Percentiles rank a stretch among this genome's conserved stretches.
These are phyloP conservation scores for Trifolium fragiferum DNA, from an alignment of 306 rosid species.

Conservation along the genomic window DNA sequence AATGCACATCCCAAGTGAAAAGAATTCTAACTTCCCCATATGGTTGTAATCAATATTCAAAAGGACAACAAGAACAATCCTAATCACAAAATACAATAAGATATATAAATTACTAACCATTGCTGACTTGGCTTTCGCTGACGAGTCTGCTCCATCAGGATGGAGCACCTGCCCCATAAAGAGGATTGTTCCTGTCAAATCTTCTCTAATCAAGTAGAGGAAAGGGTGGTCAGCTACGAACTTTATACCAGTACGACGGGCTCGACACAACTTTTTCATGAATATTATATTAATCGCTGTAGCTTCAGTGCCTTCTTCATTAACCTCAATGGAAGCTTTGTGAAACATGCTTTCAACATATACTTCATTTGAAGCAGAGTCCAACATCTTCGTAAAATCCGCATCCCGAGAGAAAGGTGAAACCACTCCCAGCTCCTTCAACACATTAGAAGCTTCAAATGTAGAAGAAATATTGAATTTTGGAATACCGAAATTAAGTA, in stretches of 20 bases:
- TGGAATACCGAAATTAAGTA: slow-evolving; percentile 73
- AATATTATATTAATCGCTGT: slow-evolving; percentile 62
- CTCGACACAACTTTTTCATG: not conserved
- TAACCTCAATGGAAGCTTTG: no score
- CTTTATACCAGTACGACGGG: slow-evolving; percentile 29
- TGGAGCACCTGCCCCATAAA: slow-evolving; percentile 79
- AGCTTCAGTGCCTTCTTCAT: slow-evolving; percentile 90
- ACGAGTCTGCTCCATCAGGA: slow-evolving; percentile 39
- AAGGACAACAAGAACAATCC: no score
- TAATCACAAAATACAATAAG: no score
- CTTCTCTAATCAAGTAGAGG: slow-evolving; percentile 71
- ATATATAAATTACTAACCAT: no score
- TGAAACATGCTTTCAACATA: slow-evolving; percentile 14
- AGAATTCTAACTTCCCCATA: no score
- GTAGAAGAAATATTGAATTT: slow-evolving; percentile 75
- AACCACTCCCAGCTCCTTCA: slow-evolving; percentile 68
- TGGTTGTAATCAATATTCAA: no score
- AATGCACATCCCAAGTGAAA: no score
- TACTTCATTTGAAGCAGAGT: slow-evolving; percentile 48
- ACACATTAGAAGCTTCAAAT: slow-evolving; percentile 54
- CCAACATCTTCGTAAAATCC: slow-evolving; percentile 78
- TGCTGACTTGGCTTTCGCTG: no score
- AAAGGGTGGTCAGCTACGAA: slow-evolving; percentile 87
- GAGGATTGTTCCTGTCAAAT: slow-evolving; percentile 66
- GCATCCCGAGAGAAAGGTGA: slow-evolving; percentile 55